Percentiles rank a stretch among this genome's conserved stretches.
These are phyloP conservation scores for Pythium periplocum DNA, from an alignment of 352 stramenopile genomes.

Conservation along the genomic window DNA sequence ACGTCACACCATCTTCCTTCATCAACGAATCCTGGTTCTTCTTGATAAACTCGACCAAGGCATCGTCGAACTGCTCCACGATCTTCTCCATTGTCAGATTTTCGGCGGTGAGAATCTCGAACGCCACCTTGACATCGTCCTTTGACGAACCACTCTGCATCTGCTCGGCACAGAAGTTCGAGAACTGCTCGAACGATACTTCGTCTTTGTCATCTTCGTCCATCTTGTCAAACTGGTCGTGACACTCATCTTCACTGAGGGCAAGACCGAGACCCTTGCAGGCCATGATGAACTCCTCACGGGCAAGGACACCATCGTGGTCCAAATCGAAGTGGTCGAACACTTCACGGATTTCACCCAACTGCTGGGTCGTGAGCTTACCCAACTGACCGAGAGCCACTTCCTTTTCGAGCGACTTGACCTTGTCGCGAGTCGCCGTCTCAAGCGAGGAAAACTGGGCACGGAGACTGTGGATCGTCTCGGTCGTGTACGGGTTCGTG, in stretches of 20 bases:
- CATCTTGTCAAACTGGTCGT: conserved; percentile 86
- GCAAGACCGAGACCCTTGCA: conserved; percentile 85
- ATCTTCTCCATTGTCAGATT: conserved; percentile 75
- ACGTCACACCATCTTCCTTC: conserved; percentile 42
- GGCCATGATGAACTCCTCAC: conserved; percentile 89
- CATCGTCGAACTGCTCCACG: conserved; percentile 73
- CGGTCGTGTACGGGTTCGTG: conserved; percentile 85
- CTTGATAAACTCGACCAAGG: conserved; percentile 77
- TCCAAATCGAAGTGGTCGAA: conserved; percentile 90
- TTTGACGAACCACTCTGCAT: conserved; percentile 81
- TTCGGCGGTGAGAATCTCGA: conserved; percentile 74
- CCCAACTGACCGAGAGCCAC: conserved; percentile 79
- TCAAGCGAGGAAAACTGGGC: conserved; percentile 82
- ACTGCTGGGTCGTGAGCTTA: conserved; percentile 77
- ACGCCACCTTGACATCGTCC: conserved; percentile 74
- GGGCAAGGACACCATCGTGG: conserved; percentile 77
- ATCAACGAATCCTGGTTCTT: conserved; percentile 54
- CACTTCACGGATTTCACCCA: conserved; percentile 86
- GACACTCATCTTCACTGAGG: conserved; percentile 85
- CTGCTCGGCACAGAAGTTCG: conserved; percentile 85
- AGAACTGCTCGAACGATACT: conserved; percentile 82
- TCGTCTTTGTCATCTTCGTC: conserved; percentile 81
- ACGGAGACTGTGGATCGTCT: conserved; percentile 86
- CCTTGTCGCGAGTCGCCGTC: conserved; percentile 69
- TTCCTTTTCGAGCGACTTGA: conserved; percentile 88